A percentile compares a stretch with the other conserved stretches of the same genome.
phyloP scores from a whole-genome alignment of 495 filamentous ascomycete species.

The Aspergillus asperescens region DNA sequence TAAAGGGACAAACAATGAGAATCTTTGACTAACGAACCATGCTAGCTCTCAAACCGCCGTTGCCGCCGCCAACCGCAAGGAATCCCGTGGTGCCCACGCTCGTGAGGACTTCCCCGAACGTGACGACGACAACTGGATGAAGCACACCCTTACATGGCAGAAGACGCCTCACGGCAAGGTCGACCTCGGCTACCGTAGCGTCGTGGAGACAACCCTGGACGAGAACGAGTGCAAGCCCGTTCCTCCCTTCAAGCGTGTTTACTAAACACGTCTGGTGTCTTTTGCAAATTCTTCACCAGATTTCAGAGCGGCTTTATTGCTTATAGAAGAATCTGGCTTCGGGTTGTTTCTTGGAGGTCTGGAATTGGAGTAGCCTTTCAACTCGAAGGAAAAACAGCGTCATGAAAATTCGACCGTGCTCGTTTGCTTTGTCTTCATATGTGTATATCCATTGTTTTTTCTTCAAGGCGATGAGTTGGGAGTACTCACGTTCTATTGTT shows the following conservation, averaged over 20 bases:
- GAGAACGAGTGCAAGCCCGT: slow-evolving; percentile 85
- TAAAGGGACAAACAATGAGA: not conserved
- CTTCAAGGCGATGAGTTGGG: slow-evolving; percentile 41
- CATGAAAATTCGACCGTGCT: slow-evolving; percentile 40
- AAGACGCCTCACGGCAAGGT: slow-evolving; percentile 77
- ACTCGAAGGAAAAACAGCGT: slow-evolving; percentile 21
- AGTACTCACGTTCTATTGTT: slow-evolving; percentile 40
- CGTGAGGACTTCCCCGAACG: slow-evolving; percentile 91
- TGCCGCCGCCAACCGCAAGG: slow-evolving; percentile 81
- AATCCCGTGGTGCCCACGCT: slow-evolving; percentile 91
- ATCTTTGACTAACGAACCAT: slow-evolving; percentile 6
- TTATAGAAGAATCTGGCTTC: slow-evolving; percentile 3
- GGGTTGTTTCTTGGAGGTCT: not conserved
- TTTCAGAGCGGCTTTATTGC: not conserved
- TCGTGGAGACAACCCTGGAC: slow-evolving; percentile 74
- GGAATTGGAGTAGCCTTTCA: slow-evolving; percentile 5
- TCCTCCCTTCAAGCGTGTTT: slow-evolving; percentile 81
- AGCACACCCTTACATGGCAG: slow-evolving; percentile 94
- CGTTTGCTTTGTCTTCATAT: slow-evolving; percentile 39
- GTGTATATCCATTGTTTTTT: slow-evolving; percentile 45
- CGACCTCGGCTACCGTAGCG: slow-evolving; percentile 70
- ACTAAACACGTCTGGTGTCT: slow-evolving; percentile 41
- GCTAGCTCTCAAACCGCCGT: slow-evolving; percentile 74
- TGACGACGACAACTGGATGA: slow-evolving; percentile 96
- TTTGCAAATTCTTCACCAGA: slow-evolving; percentile 4